Base-by-base conservation (phyloP, 306 rosid genomes). In the Cucumis cinereus region DNA sequence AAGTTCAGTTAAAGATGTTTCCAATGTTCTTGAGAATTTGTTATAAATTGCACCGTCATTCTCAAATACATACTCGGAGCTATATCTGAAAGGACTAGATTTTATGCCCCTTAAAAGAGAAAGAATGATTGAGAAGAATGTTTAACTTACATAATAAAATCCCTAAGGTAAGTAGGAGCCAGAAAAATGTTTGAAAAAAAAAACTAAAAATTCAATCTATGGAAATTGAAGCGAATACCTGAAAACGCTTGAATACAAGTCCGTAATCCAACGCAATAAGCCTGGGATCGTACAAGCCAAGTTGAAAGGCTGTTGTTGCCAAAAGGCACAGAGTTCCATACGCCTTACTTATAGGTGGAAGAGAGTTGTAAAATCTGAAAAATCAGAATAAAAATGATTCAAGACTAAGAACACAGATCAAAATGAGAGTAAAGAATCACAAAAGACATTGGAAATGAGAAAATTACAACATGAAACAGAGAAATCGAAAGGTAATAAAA, bases 321-420 rank as follows among this genome's bases (percentile, higher is more conserved):
- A 89, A n/a, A 40, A 95, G 20, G 76, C 99, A 92, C 56, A 81
- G 10, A 17, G 98, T 92, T 76, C 93, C 98, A 85, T 92, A 95
- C 60, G 90, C 92, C 91, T 89, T 95, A 79, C 87, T 89, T 78
- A 92, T 89, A 20, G 99, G 99, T 52, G 99, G 99, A 63, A 95
- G 99, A 40, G 99, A 85, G 55, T 81, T 76, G 79, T 92, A 92
- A 75, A 23, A 95, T 81, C 99, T 95, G 91, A 79, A 30, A 28
- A 30, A 50, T 45, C 22, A 61, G 20, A 70, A 86, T 12, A 56
- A 3, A 63, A 77, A 66, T 54, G 47, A 30, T 30, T 3, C 35
- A 30, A 30, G 41, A 14, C 55, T 30, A 30, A 50, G 20, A 16
- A 50, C 55, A 49, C 17, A 17, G 63, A 50, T 53, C 12, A 49